phyloP scores from a whole-genome alignment of 306 rosid species.

The Acacia confusa region DNA sequence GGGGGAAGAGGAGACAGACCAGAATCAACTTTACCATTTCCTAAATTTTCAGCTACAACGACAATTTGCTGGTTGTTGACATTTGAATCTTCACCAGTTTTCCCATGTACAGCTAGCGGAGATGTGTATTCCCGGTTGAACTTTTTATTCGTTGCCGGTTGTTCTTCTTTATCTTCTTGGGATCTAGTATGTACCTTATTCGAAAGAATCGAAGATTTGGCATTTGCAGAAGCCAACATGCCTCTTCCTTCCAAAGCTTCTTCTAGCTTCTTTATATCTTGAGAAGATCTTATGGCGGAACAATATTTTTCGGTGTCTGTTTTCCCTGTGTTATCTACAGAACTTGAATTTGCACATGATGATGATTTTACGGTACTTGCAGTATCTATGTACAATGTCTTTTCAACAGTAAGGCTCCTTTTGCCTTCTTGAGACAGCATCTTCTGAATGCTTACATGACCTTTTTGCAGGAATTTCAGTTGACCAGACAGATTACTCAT shows the following conservation, averaged over 20 bases:
- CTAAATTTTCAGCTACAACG: conserved; percentile 39
- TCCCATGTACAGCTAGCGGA: conserved; percentile 33
- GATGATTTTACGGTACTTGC: conserved; percentile 42
- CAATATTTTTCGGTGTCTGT: conserved; percentile 13
- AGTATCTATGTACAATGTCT: conserved; percentile 68
- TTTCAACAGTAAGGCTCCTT: conserved; percentile 53
- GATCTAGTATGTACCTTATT: conserved; percentile 29
- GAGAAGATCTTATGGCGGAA: conserved; percentile 41
- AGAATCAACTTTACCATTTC: conserved; percentile 26
- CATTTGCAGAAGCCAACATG: conserved; percentile 32
- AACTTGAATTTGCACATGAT: conserved; percentile 42
- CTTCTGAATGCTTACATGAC: conserved; percentile 38
- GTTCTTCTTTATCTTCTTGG: conserved; percentile 32
- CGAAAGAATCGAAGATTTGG: conserved; percentile 22
- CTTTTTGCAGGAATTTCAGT: conserved; percentile 27
- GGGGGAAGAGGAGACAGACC: conserved; percentile 54
- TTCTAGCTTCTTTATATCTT: conserved; percentile 42
- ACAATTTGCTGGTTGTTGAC: conserved; percentile 39
- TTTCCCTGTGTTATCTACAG: conserved; percentile 24
- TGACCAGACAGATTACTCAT: conserved; percentile 35
- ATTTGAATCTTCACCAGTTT: conserved; percentile 34
- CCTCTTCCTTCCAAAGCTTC: conserved; percentile 29
- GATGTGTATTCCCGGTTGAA: conserved; percentile 27
- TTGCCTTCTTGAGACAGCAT: conserved; percentile 37
- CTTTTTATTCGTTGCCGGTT: not conserved